phyloP scores from a whole-genome alignment of 2,329 filamentous ascomycete genomes.

The Apiospora saccharicola region DNA sequence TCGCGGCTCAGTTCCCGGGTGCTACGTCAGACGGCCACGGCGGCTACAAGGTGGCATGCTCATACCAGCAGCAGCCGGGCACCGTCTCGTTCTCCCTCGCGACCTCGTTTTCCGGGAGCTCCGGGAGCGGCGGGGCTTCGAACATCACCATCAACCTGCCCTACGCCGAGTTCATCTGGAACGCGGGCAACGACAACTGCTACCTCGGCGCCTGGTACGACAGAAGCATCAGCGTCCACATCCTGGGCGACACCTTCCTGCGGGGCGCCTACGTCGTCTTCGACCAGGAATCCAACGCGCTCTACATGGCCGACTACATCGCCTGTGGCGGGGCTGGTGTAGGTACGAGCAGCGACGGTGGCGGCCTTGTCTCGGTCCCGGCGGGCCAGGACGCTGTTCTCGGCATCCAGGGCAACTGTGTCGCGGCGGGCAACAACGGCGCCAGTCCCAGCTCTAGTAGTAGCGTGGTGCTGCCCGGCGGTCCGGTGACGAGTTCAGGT shows the following conservation, averaged over 20 bases:
- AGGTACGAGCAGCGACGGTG: constrained; percentile 25
- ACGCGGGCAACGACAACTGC: constrained; percentile 29
- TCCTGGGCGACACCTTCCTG: constrained; percentile 43
- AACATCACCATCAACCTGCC: constrained; percentile 42
- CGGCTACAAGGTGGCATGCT: constrained; percentile 55
- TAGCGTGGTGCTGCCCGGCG: constrained; percentile 28
- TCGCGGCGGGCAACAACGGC: neutral
- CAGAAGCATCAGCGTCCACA: constrained; percentile 36
- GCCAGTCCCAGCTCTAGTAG: neutral
- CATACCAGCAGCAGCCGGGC: constrained; percentile 44
- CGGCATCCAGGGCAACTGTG: neutral
- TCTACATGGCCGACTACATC: constrained; percentile 42
- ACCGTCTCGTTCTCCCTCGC: constrained; percentile 53
- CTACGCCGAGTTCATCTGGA: constrained; percentile 43
- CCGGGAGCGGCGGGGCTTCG: constrained; percentile 29
- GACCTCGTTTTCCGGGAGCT: constrained; percentile 44
- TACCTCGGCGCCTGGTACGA: constrained; percentile 38
- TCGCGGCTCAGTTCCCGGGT: constrained; percentile 52
- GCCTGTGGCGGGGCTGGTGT: constrained; percentile 30
- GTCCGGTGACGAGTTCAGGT: constrained; percentile 1
- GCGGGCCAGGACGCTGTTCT: constrained; percentile 1
- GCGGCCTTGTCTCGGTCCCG: constrained; percentile 39
- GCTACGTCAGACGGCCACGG: constrained; percentile 50
- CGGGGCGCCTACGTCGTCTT: constrained; percentile 43
- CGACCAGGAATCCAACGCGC: constrained; percentile 40